Base-by-base conservation (phyloP, 2,329 filamentous ascomycete species). In the Penicillium brevicompactum region DNA sequence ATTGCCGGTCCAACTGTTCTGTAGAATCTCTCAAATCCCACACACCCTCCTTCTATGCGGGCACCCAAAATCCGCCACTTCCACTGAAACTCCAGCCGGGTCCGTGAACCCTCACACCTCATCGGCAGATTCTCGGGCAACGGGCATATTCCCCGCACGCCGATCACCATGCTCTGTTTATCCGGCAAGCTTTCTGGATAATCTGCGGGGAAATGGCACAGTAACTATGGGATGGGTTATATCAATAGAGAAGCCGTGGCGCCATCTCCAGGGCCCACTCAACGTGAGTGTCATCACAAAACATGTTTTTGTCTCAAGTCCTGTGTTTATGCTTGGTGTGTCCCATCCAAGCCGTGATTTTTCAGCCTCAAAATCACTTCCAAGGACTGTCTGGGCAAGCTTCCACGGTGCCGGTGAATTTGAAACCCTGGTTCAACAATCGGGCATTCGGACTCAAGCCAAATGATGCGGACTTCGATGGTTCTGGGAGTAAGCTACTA, bases 391-490 rank as follows among this genome's bases (percentile, higher is more conserved):
- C 54, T 10, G 48, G 47, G 11, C 14, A 22, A 4, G 59, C 57
- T 49, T 7, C 37, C 6, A 58, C 61, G 7, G 51, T 64, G 5
- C 27, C 62, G 1, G 38, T 63, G n/a, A 49, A 62, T 32, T n/a
- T 59, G 21, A 42, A 48, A 8, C 46, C 51, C 8, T 57, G 49
- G n/a, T 59, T 67, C 58, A 72, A 75, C 57, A 76, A 74, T 46
- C 67, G 70, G 24, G 73, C 65, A 0, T 76, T 75, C 59, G 73
- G 67, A 6, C 63, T 70, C 58, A 63, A 54, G 9, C 67, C 72
- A 8, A 69, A 69, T 41, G 72, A 74, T 46, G 70, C 73, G 0
- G 56, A 69, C 37, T 76, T 76, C 55, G 69, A 71, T 40, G 51
- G 58, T 22, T 63, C 65, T 13, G 73, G 73, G 27, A 37, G 34